Evolutionary conservation across 2,329 filamentous ascomycete species (phyloP).

Genomic region (Penicillium sp.): DNA sequence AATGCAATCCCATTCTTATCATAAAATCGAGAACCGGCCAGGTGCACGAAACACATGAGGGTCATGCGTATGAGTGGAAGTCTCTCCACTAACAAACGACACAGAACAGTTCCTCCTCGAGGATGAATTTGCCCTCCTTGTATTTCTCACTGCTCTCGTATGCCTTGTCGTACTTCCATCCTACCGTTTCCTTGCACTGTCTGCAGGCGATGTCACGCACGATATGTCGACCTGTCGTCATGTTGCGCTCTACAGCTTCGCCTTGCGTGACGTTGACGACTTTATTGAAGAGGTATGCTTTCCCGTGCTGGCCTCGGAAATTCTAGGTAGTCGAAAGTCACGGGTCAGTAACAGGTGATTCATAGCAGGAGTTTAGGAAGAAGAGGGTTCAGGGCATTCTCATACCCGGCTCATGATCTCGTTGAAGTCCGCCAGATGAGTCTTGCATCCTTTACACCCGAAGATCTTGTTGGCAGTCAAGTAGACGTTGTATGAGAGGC

Average conservation of each 20-base stretch:
- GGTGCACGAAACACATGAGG: neutral
- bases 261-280: conserved; percentile 81
- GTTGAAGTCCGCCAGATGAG: conserved; percentile 87
- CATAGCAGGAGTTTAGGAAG: neutral
- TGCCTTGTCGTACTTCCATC: conserved; percentile 98
- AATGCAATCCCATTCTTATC: conserved; percentile 1
- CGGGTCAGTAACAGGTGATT: conserved; percentile 7
- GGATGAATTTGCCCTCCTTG: conserved; percentile 96
- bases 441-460: conserved; percentile 89
- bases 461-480: conserved; percentile 80
- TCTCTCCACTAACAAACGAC: conserved; percentile 51
- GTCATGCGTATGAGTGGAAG: neutral
- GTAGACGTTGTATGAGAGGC: conserved; percentile 84
- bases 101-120: conserved; percentile 83
- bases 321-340: conserved; percentile 51
- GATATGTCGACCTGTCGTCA: conserved; percentile 92
- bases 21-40: neutral
- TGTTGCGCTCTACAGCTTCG: conserved; percentile 85
- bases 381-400: neutral
- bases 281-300: conserved; percentile 88
- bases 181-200: conserved; percentile 84
- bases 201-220: conserved; percentile 87
- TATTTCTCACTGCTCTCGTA: conserved; percentile 90
- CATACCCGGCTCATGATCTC: conserved; percentile 85
- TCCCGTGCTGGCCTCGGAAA: conserved; percentile 95